Conservation (phyloP, 345 rosid genomes). For the Eutrema heterophyllum region DNA sequence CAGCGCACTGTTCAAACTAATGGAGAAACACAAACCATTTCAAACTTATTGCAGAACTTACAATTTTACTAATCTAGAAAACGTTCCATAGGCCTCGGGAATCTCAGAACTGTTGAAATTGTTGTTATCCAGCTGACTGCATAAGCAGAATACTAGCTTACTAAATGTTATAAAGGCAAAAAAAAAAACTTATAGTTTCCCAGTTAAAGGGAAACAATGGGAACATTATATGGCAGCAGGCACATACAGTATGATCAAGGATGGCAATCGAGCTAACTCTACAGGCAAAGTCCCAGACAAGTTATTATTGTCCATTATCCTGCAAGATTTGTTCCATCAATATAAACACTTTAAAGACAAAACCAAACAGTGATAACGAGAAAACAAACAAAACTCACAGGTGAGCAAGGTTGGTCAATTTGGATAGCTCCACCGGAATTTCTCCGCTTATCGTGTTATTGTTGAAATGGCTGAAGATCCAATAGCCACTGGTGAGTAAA, state of each 20-base stretch:
- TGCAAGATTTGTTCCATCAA: conserved; percentile 29
- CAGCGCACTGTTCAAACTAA: not conserved
- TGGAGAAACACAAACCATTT: not conserved
- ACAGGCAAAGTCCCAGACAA: conserved; percentile 63
- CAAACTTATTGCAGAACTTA: conserved; percentile 27
- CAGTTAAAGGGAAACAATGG: not conserved
- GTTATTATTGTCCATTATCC: conserved; percentile 77
- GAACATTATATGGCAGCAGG: too few species aligned
- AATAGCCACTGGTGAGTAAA: conserved; percentile 11
- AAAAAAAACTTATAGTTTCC: not conserved
- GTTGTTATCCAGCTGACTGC: conserved; percentile 91
- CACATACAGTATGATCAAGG: conserved; percentile 63
- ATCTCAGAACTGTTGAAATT: conserved; percentile 54
- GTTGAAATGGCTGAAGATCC: conserved; percentile 69
- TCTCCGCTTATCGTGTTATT: conserved; percentile 70
- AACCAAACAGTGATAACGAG: not conserved
- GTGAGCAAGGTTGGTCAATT: conserved; percentile 54
- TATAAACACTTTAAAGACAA: not conserved
- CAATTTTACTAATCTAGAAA: conserved; percentile 57
- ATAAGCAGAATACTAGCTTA: conserved; percentile 7
- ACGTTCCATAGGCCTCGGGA: conserved; percentile 52
- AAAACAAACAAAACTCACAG: conserved; percentile 45
- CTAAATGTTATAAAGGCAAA: not conserved
- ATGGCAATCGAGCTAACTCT: conserved; percentile 45
- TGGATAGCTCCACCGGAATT: conserved; percentile 66